Evolutionary conservation across 768 basidiomycete genomes (phyloP), one percentile per base, ranked within the genome.

Genomic region (Leucocoprinus sp.): DNA sequence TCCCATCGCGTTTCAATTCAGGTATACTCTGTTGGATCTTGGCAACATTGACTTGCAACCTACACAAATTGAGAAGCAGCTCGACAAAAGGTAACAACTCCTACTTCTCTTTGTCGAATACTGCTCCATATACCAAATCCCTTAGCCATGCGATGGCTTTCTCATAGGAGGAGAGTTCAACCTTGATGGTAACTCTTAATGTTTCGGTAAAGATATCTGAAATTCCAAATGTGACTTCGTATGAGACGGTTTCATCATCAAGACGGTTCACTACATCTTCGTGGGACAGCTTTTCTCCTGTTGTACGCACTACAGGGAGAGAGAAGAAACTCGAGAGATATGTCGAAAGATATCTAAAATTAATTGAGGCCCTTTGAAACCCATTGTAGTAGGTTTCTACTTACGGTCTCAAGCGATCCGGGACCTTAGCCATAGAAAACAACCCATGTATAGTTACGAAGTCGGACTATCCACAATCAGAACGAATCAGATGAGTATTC

Each of bases 181-280:
- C 95, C 63, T 89, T 89, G 62, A 99, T 75, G 52, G 70, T 76
- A 45, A 96, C 66, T 11, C 82, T 76, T 42, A 90, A 59, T 15
- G 72, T 73, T 56, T 99, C 92, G 4, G 79, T 66, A 58, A 93
- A 93, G n/a, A 66, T 59, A 41, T 69, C 69, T 14, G 71, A 69
- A 50, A 80, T 58, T 11, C 90, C 90, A 6, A 89, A 69, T 19
- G 71, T 71, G 45, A 75, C 75, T 45, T 85, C 83, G 58, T 97
- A 96, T 2, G 78, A 79, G 19, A 98, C 90, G 0, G 96, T 97
- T 53, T 88, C 84, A 60, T 92, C 75, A 56, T 96, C 92, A 1
- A 99, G 78, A 50, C 78, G 77, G 62, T 93, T 84, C 50, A 97
- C 75, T 21, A 97, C 96, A 45, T 93, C 80, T 63, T 98, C 96